Conservation (phyloP, 352 stramenopile genomes). For the Globisporangium ultimum region DNA sequence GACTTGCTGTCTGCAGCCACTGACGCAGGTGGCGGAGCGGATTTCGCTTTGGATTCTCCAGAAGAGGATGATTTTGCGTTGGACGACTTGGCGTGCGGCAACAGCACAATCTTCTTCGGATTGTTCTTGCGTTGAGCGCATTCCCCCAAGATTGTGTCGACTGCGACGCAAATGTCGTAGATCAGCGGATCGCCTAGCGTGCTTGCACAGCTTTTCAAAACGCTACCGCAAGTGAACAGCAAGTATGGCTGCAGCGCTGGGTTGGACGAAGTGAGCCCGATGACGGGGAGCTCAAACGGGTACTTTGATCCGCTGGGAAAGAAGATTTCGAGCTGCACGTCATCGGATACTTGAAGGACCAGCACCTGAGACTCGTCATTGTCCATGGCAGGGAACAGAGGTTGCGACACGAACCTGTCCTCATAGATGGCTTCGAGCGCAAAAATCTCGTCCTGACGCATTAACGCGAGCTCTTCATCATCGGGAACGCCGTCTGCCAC, state of each 20-base stretch:
- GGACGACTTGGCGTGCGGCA: constrained; percentile 9
- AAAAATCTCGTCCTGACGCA: constrained; percentile 74
- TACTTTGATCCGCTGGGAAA: constrained; percentile 51
- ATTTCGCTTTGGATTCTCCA: not conserved
- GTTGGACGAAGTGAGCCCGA: constrained; percentile 45
- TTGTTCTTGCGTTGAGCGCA: constrained; percentile 18
- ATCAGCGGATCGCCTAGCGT: constrained; percentile 74
- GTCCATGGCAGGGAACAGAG: constrained; percentile 3
- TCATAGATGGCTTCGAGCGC: constrained; percentile 84
- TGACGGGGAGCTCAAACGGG: constrained; percentile 68
- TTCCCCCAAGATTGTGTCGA: constrained; percentile 53
- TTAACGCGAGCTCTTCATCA: constrained; percentile 40
- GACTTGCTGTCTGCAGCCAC: not conserved
- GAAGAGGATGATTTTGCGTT: too few relatives aligned
- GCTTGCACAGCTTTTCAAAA: constrained; percentile 44
- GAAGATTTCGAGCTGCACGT: constrained; percentile 52
- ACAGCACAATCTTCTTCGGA: constrained; percentile 30
- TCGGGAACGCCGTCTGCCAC: constrained; percentile 7
- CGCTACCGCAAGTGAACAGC: constrained; percentile 40
- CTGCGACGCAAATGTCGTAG: constrained; percentile 72
- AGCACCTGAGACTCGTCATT: constrained; percentile 31
- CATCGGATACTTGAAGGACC: constrained; percentile 44
- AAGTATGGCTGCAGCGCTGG: constrained; percentile 34
- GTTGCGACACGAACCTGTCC: constrained; percentile 43
- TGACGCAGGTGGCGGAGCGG: not conserved